Evolutionary conservation across 768 basidiomycete species (phyloP), one percentile per base, ranked within the genome.

Genomic region (Cubamyces sp.): DNA sequence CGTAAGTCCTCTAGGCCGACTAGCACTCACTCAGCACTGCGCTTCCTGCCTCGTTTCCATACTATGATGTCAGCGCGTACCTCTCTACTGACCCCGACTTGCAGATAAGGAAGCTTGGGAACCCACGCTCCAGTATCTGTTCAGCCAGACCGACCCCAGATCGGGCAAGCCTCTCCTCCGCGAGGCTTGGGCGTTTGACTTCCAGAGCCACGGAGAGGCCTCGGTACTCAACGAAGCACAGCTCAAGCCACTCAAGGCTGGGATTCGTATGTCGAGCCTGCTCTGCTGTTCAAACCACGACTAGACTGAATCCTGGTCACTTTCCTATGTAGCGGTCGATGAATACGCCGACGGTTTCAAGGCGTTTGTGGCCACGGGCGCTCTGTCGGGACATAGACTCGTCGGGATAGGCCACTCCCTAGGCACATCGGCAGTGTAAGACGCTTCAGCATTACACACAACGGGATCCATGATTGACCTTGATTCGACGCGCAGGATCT

Each of bases 51-150:
- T 25, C 26, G 23, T 49, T 26, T 42, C 39, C 41, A n/a, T 5
- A 34, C 34, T 11, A 34, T 34, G 34, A 34, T 47, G n/a, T n/a
- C 14, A 25, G n/a, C 46, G 23, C 46, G 46, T 25, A 25, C 5
- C 34, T 34, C 9, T 34, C 25, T 6, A 47, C 46, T 47, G 46
- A 21, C 46, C 9, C 23, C 23, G 23, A 5, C 1, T n/a, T 25
- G 23, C 46, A 65, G 64, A 61, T 47, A 65, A 65, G 60, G 64
- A 65, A 46, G 19, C 46, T 1, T 65, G 64, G 64, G 64, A 62
- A 57, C 60, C 60, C 5, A 55, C 49, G 14, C 41, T 62, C 19
- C 23, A 49, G 46, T 7, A 49, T 11, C 47, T 65, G 21, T 41
- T 62, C 25, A 7, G 15, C 12, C 23, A 47, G 14, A 53, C 47